phyloP scores from a whole-genome alignment of 2,329 filamentous ascomycete genomes.

The Exophiala mesophila region DNA sequence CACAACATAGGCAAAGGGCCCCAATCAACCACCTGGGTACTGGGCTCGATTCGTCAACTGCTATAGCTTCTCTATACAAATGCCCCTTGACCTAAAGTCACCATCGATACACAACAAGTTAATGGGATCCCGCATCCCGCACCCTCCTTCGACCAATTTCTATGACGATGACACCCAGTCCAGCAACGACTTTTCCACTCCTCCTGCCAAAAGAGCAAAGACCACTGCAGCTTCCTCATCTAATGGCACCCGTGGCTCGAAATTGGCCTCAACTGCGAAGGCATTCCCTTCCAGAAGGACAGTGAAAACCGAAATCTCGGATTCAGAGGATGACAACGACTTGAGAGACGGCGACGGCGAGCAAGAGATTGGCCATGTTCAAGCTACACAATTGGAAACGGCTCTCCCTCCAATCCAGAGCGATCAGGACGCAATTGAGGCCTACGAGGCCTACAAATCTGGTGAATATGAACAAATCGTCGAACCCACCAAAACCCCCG shows the following conservation, averaged over 20 bases:
- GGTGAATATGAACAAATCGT: slow-evolving; percentile 43
- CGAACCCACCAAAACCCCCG: background rate
- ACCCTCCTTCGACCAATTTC: slow-evolving; percentile 29
- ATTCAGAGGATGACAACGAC: slow-evolving; percentile 33
- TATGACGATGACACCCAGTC: slow-evolving; percentile 23
- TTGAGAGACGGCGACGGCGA: background rate
- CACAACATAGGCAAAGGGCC: too few species aligned
- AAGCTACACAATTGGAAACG: slow-evolving; percentile 64
- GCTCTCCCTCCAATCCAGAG: slow-evolving; percentile 62
- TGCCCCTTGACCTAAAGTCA: background rate
- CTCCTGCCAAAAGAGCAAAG: slow-evolving; percentile 28
- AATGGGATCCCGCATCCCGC: slow-evolving; percentile 27
- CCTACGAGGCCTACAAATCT: slow-evolving; percentile 68
- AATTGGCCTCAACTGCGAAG: slow-evolving; percentile 15
- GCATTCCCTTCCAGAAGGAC: slow-evolving; percentile 6
- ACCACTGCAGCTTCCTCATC: slow-evolving; percentile 2
- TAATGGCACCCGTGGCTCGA: slow-evolving; percentile 16
- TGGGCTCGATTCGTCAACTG: too few species aligned
- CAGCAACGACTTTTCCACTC: slow-evolving; percentile 22
- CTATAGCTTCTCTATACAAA: background rate
- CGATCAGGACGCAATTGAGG: slow-evolving; percentile 67
- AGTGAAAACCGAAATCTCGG: slow-evolving; percentile 32
- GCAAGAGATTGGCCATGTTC: background rate
- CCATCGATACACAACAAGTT: slow-evolving; percentile 24
- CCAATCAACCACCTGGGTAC: too few species aligned